These are phyloP conservation scores for Acanthamoeba lugdunensis DNA, from an alignment of 208 protist species.

Conservation along the genomic window DNA sequence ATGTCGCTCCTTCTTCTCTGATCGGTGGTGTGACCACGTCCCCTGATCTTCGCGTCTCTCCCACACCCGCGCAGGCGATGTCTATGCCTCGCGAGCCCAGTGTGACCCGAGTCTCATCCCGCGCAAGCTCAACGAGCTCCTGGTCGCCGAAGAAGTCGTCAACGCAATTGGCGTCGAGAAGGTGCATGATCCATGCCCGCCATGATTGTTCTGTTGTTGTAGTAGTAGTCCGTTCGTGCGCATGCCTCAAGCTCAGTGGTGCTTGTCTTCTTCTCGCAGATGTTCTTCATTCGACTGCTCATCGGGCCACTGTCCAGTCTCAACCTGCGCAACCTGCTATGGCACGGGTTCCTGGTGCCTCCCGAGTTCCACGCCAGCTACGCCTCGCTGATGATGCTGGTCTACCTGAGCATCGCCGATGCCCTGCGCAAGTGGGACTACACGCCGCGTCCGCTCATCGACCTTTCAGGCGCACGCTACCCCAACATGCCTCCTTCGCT, in stretches of 20 bases:
- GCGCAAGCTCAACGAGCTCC: slow-evolving; percentile 51
- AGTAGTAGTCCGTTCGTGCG: background rate
- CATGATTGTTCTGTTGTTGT: background rate
- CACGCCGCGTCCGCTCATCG: slow-evolving; percentile 22
- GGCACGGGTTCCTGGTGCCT: slow-evolving; percentile 41
- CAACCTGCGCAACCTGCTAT: slow-evolving; percentile 54
- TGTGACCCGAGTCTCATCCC: background rate
- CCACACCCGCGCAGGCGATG: background rate
- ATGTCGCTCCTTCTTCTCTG: background rate
- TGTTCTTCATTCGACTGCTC: slow-evolving; percentile 59
- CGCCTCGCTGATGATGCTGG: slow-evolving; percentile 38
- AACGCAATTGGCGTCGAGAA: background rate
- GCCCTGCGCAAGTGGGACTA: background rate
- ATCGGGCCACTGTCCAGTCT: slow-evolving; percentile 48
- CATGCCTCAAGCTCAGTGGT: background rate
- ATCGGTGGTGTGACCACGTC: background rate
- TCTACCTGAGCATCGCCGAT: slow-evolving; percentile 58
- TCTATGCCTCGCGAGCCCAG: background rate
- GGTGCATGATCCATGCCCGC: background rate
- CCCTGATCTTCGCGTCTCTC: background rate
- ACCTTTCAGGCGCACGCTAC: slow-evolving; percentile 6
- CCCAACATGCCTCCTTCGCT: slow-evolving; percentile 53
- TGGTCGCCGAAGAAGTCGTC: background rate
- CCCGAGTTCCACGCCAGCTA: slow-evolving; percentile 52
- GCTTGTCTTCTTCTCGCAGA: background rate